These are phyloP conservation scores for Clonostachys sp. DNA, from an alignment of 2,329 filamentous ascomycete species.

Conservation along the genomic window DNA sequence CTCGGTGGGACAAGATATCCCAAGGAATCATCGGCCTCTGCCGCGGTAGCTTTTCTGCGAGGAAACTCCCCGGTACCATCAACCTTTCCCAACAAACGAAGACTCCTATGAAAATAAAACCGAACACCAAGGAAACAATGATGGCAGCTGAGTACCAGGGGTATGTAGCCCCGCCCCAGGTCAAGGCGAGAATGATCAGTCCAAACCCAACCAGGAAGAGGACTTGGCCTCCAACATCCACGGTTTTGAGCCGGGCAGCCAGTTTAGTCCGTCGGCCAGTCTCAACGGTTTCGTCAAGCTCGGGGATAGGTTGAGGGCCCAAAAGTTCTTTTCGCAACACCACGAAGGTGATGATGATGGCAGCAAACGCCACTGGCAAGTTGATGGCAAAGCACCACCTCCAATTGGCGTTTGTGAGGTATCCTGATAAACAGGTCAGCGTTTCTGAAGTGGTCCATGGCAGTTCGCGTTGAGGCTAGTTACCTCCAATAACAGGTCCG, in stretches of 20 bases:
- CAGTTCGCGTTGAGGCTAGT: not conserved
- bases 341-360: constrained; percentile 48
- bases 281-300: constrained; percentile 31
- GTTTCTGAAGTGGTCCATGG: not conserved
- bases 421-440: constrained; percentile 19
- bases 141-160: constrained; percentile 42
- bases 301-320: constrained; percentile 41
- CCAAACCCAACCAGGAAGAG: constrained; percentile 47
- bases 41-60: constrained; percentile 42
- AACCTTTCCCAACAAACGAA: constrained; percentile 48
- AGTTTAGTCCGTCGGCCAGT: constrained; percentile 25
- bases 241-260: constrained; percentile 40
- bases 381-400: constrained; percentile 64
- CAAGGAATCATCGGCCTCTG: constrained; percentile 63
- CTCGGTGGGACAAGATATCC: constrained; percentile 47
- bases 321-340: constrained; percentile 56
- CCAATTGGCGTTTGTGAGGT: constrained; percentile 52
- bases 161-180: constrained; percentile 47
- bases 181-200: constrained; percentile 43
- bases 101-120: constrained; percentile 26
- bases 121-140: constrained; percentile 37
- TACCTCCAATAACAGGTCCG: constrained; percentile 57
- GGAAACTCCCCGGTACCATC: constrained; percentile 40
- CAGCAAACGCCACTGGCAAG: constrained; percentile 48
- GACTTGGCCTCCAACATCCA: constrained; percentile 51